Evolutionary conservation across 352 stramenopile genomes (phyloP), one percentile per base, ranked within the genome.

Genomic region (Globisporangium takayamanum): DNA sequence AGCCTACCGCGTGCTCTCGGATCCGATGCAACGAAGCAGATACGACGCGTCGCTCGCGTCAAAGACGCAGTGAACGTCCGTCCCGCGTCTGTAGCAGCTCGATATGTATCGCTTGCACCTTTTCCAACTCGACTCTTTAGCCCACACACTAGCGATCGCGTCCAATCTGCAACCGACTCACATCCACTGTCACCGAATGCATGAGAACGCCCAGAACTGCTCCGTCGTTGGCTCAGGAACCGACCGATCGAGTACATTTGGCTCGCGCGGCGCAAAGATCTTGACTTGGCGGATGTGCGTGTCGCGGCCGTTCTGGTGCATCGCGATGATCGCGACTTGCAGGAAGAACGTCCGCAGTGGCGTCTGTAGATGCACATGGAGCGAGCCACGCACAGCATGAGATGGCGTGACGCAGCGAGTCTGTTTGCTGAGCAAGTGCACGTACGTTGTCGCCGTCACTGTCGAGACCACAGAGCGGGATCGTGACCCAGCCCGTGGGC

Each of bases 261-360:
- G 28, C 60, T 89, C 70, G 5, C 89, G 70, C 16, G 91, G 88
- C 18, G 91, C 81, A 67, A 87, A 98, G 49, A 98, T 73, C 57
- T 96, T 97, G 39, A 97, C 81, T 54, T 98, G 94, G 28, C 96
- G 84, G 28, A 98, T 92, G 63, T 98, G 95, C 12, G 94, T 98
- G 65, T 98, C 96, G 28, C 92, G 76, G 33, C 96, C 97, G 74
- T 99, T 99, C 75, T 99, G 96, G 71, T 99, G 96, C 96, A 99
- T 99, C 20, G 88, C 89, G 7, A 97, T 69, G 54, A 99, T 88
- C 30, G 89, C 93, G 53, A 99, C 96, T 65, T 99, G 96, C 55
- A 99, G 70, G 57, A 99, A 93, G 70, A 98, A 97, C 14, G 96
- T 95, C 22, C 94, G 89, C 51, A 89, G 64, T 6, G 78, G 74